Conservation (phyloP, 2,329 filamentous ascomycete genomes). For the Trichoderma sp. region DNA sequence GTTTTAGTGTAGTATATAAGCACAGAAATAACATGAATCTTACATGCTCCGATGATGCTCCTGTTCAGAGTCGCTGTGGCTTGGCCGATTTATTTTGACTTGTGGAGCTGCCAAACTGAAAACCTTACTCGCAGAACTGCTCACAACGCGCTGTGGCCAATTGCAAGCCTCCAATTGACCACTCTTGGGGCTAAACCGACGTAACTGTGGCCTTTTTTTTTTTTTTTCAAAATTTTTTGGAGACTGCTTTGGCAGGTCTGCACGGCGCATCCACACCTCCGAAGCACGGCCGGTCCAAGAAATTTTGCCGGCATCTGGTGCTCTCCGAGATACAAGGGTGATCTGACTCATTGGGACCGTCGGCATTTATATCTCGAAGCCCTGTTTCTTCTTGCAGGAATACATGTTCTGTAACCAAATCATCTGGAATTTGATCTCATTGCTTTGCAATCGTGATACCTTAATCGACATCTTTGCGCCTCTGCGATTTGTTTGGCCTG, state of each 20-base stretch:
- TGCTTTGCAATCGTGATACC: constrained; percentile 6
- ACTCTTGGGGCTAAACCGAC: constrained; percentile 6
- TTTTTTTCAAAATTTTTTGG: not conserved
- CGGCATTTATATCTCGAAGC: not conserved
- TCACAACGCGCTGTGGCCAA: not conserved
- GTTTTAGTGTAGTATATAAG: no score
- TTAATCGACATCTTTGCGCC: not conserved
- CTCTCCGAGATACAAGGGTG: constrained; percentile 1
- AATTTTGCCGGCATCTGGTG: constrained; percentile 8
- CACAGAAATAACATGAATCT: not conserved
- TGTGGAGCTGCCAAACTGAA: not conserved
- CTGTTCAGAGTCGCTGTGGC: not conserved
- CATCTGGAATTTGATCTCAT: not conserved
- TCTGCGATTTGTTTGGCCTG: constrained; percentile 2
- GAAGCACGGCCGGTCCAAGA: constrained; percentile 15
- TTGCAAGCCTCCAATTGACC: constrained; percentile 1
- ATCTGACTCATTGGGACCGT: constrained; percentile 18
- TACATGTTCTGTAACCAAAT: not conserved
- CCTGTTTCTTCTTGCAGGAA: not conserved
- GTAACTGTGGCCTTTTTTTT: constrained; percentile 9
- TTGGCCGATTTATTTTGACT: not conserved
- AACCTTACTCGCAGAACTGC: not conserved
- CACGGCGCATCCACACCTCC: constrained; percentile 16
- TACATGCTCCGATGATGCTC: not conserved
- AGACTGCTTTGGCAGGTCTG: not conserved